These are phyloP conservation scores for Termitomyces sp. DNA, from an alignment of 1,284 basidiomycete species.

Conservation along the genomic window DNA sequence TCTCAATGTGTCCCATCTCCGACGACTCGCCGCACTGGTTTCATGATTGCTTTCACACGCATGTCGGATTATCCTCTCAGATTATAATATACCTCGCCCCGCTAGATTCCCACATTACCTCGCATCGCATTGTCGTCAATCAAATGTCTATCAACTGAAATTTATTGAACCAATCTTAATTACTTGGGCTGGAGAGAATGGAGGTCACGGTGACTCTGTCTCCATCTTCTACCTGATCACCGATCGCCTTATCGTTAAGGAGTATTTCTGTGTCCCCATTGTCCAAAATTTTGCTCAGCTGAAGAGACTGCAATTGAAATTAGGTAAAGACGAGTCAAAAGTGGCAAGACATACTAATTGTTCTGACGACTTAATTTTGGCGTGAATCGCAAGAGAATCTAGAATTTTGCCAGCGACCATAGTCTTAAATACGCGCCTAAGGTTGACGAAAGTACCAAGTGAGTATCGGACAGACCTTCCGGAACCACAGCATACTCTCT, in stretches of 20 bases:
- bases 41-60: conserved; percentile 37
- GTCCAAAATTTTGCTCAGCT: conserved; percentile 22
- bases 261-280: conserved; percentile 24
- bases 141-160: conserved; percentile 11
- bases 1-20: conserved; percentile 78
- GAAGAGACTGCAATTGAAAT: conserved; percentile 23
- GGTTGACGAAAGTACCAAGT: not conserved
- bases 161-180: not conserved
- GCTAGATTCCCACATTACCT: conserved; percentile 32
- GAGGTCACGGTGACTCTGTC: conserved; percentile 26
- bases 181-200: not conserved
- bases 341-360: conserved; percentile 19
- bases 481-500: conserved; percentile 60
- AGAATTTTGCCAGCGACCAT: conserved; percentile 42
- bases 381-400: conserved; percentile 37
- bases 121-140: conserved; percentile 33
- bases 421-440: conserved; percentile 25
- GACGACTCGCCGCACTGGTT: conserved; percentile 77
- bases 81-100: conserved; percentile 35
- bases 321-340: not conserved
- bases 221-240: conserved; percentile 39
- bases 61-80: conserved; percentile 16
- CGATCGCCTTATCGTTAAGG: conserved; percentile 36
- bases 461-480: conserved; percentile 43
- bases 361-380: conserved; percentile 27